These are phyloP conservation scores for Panicum virgatum DNA, from an alignment of 202 grass and related monocot genomes.

Conservation along the genomic window DNA sequence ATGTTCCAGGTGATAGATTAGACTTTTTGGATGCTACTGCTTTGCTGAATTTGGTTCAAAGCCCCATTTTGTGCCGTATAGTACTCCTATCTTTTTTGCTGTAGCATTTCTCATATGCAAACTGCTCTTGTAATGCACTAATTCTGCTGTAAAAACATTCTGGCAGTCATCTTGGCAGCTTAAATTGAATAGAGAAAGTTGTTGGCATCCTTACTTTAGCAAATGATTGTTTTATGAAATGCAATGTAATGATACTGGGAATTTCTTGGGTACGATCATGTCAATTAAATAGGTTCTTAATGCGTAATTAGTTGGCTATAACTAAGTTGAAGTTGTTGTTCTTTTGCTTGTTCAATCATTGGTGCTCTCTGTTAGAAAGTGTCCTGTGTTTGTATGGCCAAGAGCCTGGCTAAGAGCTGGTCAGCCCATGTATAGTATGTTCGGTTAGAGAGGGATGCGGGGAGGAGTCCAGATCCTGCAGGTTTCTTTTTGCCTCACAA, in stretches of 20 bases:
- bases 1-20: not conserved
- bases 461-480: no score
- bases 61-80: not conserved
- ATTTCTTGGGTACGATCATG: not conserved
- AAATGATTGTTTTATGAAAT: not conserved
- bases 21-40: no score
- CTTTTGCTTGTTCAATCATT: not conserved
- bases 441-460: no score
- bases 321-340: not conserved
- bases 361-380: no score
- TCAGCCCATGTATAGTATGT: no score
- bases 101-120: not conserved
- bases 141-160: not conserved
- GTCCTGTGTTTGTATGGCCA: no score
- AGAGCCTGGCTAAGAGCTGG: no score
- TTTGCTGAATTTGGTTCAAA: not conserved
- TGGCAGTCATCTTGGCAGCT: not conserved
- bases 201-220: not conserved
- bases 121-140: not conserved
- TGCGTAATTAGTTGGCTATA: not conserved
- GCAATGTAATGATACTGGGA: not conserved
- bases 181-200: not conserved
- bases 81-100: not conserved
- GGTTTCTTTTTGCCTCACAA: no score
- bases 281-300: slow-evolving; percentile 8